Evolutionary conservation across 176 grass and related monocot genomes (phyloP).

Genomic region (Saccharum officinarum): DNA sequence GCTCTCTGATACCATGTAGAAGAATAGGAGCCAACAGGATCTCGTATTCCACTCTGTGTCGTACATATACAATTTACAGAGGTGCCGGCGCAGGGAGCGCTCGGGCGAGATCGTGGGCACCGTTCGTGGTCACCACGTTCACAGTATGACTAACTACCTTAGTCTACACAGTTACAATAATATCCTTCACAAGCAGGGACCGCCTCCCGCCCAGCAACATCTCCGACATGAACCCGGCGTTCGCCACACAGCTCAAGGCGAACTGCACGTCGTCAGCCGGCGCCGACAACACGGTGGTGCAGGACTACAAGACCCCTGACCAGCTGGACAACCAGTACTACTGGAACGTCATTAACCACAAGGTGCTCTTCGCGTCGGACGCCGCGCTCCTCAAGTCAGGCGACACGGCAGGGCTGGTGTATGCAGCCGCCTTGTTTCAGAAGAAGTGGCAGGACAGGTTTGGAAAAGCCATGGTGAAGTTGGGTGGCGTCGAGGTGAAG

Average conservation of each 20-base stretch:
- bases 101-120: too few relatives aligned
- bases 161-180: too few relatives aligned
- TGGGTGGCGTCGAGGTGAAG: conserved; percentile 26
- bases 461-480: conserved; percentile 40
- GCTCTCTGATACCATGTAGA: too few relatives aligned
- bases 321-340: conserved; percentile 53
- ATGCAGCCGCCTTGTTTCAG: background rate
- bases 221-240: conserved; percentile 19
- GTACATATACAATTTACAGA: too few relatives aligned
- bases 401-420: background rate
- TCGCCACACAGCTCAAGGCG: background rate
- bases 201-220: too few relatives aligned
- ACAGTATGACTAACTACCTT: too few relatives aligned
- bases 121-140: too few relatives aligned
- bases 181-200: too few relatives aligned
- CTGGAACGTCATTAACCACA: conserved; percentile 15
- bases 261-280: background rate
- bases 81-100: too few relatives aligned
- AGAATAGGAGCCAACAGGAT: too few relatives aligned
- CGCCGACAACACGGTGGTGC: background rate
- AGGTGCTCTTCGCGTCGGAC: conserved; percentile 52
- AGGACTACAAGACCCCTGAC: conserved; percentile 24
- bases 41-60: too few relatives aligned
- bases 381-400: conserved; percentile 6
- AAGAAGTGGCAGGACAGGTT: conserved; percentile 31